phyloP scores from a whole-genome alignment of 768 basidiomycete species.

The Psilocybe cubensis region DNA sequence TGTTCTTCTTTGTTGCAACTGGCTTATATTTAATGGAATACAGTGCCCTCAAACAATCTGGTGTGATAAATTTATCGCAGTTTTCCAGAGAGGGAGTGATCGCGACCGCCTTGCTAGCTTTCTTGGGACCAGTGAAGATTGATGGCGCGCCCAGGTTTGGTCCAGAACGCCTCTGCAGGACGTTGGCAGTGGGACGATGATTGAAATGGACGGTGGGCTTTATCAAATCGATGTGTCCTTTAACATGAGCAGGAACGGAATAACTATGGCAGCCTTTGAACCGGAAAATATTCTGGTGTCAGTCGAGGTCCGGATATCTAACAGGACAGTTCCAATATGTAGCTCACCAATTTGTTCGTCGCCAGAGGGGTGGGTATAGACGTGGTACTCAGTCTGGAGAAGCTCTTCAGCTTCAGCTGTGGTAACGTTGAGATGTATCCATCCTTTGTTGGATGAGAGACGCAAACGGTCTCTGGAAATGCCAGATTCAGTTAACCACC shows the following conservation, averaged over 20 bases:
- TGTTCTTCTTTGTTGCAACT: constrained; percentile 36
- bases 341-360: constrained; percentile 39
- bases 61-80: constrained; percentile 40
- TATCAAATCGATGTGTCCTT: constrained; percentile 44
- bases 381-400: constrained; percentile 48
- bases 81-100: constrained; percentile 24
- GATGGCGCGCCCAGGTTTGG: constrained; percentile 16
- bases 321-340: neutral
- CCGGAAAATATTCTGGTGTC: neutral
- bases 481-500: constrained; percentile 48
- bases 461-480: constrained; percentile 39
- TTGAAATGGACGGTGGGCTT: constrained; percentile 48
- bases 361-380: constrained; percentile 44
- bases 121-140: constrained; percentile 23
- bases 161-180: constrained; percentile 14
- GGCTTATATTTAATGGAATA: constrained; percentile 41
- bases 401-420: constrained; percentile 45
- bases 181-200: constrained; percentile 27
- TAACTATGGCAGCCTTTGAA: constrained; percentile 41
- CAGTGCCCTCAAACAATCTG: constrained; percentile 42
- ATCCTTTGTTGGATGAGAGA: constrained; percentile 41
- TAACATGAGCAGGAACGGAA: constrained; percentile 42
- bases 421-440: constrained; percentile 45
- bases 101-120: constrained; percentile 17
- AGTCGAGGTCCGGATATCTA: neutral